Conservation (phyloP, 768 basidiomycete genomes). For the Calocybe cyanea region DNA sequence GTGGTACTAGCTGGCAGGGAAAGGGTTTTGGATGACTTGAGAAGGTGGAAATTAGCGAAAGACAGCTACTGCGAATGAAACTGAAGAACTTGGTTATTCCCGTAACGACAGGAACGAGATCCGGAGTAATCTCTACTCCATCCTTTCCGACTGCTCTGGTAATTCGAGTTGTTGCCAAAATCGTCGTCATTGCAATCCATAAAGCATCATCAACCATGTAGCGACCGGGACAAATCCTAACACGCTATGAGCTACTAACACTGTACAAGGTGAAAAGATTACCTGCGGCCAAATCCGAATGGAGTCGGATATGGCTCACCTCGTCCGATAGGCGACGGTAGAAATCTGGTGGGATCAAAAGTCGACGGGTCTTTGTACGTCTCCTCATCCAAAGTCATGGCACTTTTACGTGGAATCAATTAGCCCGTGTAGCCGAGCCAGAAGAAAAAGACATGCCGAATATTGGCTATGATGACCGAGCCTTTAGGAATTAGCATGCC, state of each 20-base stretch:
- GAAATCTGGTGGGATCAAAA: conserved; percentile 13
- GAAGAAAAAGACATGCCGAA: conserved; percentile 4
- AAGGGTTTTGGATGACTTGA: too few relatives aligned
- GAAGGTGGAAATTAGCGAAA: too few relatives aligned
- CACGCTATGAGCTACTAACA: neutral
- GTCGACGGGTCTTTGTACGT: conserved; percentile 7
- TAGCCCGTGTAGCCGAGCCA: conserved; percentile 14
- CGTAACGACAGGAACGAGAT: too few relatives aligned
- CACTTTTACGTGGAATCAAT: neutral
- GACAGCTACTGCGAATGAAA: too few relatives aligned
- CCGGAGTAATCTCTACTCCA: too few relatives aligned
- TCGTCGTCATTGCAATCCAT: too few relatives aligned
- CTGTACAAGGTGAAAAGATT: neutral
- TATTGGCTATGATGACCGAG: conserved; percentile 11
- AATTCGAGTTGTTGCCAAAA: too few relatives aligned
- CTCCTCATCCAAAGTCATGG: conserved; percentile 13
- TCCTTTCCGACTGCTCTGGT: too few relatives aligned
- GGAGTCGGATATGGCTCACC: conserved; percentile 11
- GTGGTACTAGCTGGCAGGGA: too few relatives aligned
- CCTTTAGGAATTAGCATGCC: conserved; percentile 17
- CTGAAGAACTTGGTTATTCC: neutral
- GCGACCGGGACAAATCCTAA: too few relatives aligned
- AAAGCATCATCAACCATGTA: too few relatives aligned
- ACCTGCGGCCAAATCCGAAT: conserved; percentile 17
- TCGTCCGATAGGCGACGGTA: conserved; percentile 9